phyloP scores from a whole-genome alignment of 305 asterid genomes.

The Withania somnifera region DNA sequence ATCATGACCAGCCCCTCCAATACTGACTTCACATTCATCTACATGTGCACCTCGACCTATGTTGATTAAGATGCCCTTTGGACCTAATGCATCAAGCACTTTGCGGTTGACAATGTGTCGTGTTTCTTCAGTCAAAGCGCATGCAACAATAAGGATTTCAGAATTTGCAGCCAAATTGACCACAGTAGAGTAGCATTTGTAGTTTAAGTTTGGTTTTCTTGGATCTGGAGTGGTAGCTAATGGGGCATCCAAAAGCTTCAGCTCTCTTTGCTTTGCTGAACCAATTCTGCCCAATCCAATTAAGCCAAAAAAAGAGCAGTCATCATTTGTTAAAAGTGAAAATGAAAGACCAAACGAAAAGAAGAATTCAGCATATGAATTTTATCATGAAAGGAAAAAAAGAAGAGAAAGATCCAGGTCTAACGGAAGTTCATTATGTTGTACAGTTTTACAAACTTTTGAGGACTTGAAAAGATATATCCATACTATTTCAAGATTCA shows the following conservation, averaged over 20 bases:
- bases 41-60: slow-evolving; percentile 70
- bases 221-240: slow-evolving; percentile 64
- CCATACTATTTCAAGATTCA: background rate
- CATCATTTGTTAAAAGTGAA: background rate
- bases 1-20: slow-evolving; percentile 86
- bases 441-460: background rate
- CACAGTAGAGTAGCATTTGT: slow-evolving; percentile 40
- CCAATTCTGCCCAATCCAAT: slow-evolving; percentile 84
- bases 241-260: slow-evolving; percentile 57
- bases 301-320: slow-evolving; percentile 34
- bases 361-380: background rate
- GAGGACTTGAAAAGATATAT: background rate
- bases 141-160: slow-evolving; percentile 48
- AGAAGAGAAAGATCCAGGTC: background rate
- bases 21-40: slow-evolving; percentile 56
- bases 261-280: slow-evolving; percentile 72
- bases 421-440: background rate
- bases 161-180: slow-evolving; percentile 48
- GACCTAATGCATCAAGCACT: slow-evolving; percentile 63
- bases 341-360: background rate
- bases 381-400: background rate
- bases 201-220: slow-evolving; percentile 32
- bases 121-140: slow-evolving; percentile 54
- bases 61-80: slow-evolving; percentile 64
- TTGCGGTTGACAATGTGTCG: slow-evolving; percentile 43